Conservation (phyloP, 2,329 filamentous ascomycete species). For the Atkinsonella hypoxylon region DNA sequence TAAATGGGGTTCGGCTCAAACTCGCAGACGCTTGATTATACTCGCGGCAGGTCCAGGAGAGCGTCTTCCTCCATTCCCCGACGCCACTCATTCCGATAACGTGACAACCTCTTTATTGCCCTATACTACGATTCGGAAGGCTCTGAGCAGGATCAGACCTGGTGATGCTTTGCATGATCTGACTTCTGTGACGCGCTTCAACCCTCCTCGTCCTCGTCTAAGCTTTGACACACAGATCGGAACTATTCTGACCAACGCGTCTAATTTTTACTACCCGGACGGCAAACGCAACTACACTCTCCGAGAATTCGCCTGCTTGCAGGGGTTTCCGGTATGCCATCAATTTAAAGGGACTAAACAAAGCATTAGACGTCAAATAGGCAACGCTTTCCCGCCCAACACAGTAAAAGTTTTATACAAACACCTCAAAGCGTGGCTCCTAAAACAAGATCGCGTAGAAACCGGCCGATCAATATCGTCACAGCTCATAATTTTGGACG, state of each 20-base stretch:
- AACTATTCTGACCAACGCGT: constrained; percentile 54
- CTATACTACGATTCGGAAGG: constrained; percentile 32
- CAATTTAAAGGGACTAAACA: constrained; percentile 35
- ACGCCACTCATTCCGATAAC: constrained; percentile 41
- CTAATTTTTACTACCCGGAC: constrained; percentile 51
- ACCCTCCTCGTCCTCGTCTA: constrained; percentile 25
- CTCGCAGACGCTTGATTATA: constrained; percentile 40
- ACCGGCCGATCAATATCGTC: constrained; percentile 9
- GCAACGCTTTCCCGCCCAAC: constrained; percentile 64
- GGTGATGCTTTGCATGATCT: constrained; percentile 30
- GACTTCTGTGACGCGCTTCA: constrained; percentile 13
- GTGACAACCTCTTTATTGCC: constrained; percentile 23
- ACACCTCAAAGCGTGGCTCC: constrained; percentile 35
- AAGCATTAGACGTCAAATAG: constrained; percentile 51
- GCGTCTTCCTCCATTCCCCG: constrained; percentile 51
- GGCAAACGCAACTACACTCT: constrained; percentile 52
- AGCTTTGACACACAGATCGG: constrained; percentile 35
- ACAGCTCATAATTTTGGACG: constrained; percentile 15
- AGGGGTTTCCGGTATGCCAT: constrained; percentile 55
- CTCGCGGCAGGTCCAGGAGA: constrained; percentile 58
- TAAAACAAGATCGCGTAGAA: constrained; percentile 28
- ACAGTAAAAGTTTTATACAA: constrained; percentile 37
- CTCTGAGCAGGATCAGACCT: constrained; percentile 23
- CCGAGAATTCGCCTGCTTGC: constrained; percentile 55
- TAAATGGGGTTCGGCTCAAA: constrained; percentile 39